phyloP scores from a whole-genome alignment of 2,329 filamentous ascomycete genomes.

The Aspergillus amoenus region DNA sequence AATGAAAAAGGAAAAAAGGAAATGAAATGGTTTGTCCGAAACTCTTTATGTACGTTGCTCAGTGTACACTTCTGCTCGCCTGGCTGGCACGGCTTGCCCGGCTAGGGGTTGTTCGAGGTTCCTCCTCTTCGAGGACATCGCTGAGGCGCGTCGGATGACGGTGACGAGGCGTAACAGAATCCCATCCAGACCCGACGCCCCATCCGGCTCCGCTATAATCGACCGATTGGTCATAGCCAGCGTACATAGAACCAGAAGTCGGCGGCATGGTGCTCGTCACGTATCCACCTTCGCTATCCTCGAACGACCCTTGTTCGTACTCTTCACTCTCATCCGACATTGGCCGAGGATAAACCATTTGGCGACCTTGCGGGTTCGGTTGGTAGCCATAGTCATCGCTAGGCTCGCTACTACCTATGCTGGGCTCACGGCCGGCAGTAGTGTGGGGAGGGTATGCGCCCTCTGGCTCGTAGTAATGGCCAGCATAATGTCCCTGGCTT shows the following conservation, averaged over 20 bases:
- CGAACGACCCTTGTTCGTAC: conserved; percentile 50
- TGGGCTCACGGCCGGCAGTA: conserved; percentile 48
- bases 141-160: conserved; percentile 86
- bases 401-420: conserved; percentile 57
- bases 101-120: conserved; percentile 68
- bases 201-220: conserved; percentile 70
- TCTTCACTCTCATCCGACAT: conserved; percentile 55
- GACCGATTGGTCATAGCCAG: conserved; percentile 38
- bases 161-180: conserved; percentile 68
- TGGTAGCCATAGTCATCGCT: conserved; percentile 66
- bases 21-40: background rate
- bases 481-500: conserved; percentile 27
- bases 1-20: background rate
- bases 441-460: conserved; percentile 34
- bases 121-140: conserved; percentile 84
- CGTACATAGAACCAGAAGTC: conserved; percentile 27
- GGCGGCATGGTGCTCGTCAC: conserved; percentile 23
- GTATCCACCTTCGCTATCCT: conserved; percentile 45
- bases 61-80: conserved; percentile 43
- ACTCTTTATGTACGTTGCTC: conserved; percentile 6
- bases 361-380: conserved; percentile 61
- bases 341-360: conserved; percentile 54
- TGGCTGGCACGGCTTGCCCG: conserved; percentile 59
- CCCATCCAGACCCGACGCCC: conserved; percentile 69
- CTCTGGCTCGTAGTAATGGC: conserved; percentile 42